These are phyloP conservation scores for Solanum corneliomulleri DNA, from an alignment of 257 asterid genomes.

Conservation along the genomic window DNA sequence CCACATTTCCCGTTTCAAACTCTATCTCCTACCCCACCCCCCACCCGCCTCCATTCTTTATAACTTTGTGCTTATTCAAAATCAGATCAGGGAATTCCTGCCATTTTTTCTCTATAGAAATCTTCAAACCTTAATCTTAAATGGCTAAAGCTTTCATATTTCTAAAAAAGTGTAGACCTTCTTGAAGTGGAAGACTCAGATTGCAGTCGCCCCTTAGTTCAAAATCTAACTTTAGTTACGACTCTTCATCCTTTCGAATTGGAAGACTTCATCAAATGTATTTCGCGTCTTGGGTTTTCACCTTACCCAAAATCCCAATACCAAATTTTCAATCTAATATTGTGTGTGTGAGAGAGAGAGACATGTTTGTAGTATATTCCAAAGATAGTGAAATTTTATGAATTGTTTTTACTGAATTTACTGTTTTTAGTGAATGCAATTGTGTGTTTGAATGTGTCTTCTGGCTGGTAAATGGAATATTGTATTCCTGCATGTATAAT, in stretches of 20 bases:
- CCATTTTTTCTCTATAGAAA: background rate
- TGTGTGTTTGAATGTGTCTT: background rate
- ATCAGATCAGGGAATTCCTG: background rate
- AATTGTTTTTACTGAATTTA: background rate
- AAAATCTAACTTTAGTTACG: no score
- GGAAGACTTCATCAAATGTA: conserved; percentile 85
- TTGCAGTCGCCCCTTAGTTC: background rate
- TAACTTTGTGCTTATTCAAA: no score
- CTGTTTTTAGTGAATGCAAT: background rate
- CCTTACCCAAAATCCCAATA: background rate
- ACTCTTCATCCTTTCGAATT: conserved; percentile 24
- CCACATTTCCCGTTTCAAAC: no score
- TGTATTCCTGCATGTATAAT: background rate
- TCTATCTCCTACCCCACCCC: no score
- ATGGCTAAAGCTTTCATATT: conserved; percentile 69
- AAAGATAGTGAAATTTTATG: background rate
- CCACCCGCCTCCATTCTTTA: no score
- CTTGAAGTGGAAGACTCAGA: conserved; percentile 44
- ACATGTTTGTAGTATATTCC: background rate
- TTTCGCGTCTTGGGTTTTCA: background rate
- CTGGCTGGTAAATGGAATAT: background rate
- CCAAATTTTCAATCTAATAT: background rate
- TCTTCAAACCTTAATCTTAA: background rate
- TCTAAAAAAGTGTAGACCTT: conserved; percentile 40
- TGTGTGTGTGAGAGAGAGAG: background rate